phyloP scores from a whole-genome alignment of 495 filamentous ascomycete genomes.

The Delitschia confertaspora region DNA sequence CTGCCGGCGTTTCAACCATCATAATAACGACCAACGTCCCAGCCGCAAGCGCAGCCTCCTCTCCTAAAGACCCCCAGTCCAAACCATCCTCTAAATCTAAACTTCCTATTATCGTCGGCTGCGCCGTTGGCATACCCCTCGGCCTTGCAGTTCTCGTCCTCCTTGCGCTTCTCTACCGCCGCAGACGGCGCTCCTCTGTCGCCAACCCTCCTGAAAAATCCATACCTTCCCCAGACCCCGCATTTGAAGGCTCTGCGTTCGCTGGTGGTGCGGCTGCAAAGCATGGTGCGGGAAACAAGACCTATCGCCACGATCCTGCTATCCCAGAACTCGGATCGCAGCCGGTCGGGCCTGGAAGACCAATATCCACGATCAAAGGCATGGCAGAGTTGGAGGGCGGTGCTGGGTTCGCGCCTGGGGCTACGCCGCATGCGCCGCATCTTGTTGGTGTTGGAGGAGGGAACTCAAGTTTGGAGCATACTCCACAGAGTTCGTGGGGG shows the following conservation, averaged over 20 bases:
- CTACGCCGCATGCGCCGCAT: constrained; percentile 6
- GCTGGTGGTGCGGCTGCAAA: constrained; percentile 10
- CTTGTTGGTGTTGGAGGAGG: constrained; percentile 18
- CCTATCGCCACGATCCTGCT: background rate
- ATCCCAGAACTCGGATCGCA: constrained; percentile 12
- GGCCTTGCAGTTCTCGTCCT: constrained; percentile 13
- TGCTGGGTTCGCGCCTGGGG: constrained; percentile 2
- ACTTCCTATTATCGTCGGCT: constrained; percentile 15
- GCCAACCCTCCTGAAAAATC: background rate
- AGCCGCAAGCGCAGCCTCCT: background rate
- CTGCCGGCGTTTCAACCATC: constrained; percentile 4
- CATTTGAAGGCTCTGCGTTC: constrained; percentile 7
- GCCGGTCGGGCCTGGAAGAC: constrained; percentile 14
- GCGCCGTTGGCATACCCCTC: constrained; percentile 23
- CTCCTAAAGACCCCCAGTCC: background rate
- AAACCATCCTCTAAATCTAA: constrained; percentile 4
- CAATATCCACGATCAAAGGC: constrained; percentile 12
- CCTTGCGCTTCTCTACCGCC: constrained; percentile 16
- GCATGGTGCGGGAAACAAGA: background rate
- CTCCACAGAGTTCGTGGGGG: constrained; percentile 15
- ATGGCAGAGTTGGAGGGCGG: constrained; percentile 12
- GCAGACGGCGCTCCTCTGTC: constrained; percentile 5
- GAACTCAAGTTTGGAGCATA: constrained; percentile 4
- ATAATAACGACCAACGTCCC: constrained; percentile 8
- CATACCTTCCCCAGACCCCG: background rate